Evolutionary conservation across 2,329 filamentous ascomycete genomes (phyloP), one percentile per base, ranked within the genome.

Genomic region (Fusarium heterosporum): DNA sequence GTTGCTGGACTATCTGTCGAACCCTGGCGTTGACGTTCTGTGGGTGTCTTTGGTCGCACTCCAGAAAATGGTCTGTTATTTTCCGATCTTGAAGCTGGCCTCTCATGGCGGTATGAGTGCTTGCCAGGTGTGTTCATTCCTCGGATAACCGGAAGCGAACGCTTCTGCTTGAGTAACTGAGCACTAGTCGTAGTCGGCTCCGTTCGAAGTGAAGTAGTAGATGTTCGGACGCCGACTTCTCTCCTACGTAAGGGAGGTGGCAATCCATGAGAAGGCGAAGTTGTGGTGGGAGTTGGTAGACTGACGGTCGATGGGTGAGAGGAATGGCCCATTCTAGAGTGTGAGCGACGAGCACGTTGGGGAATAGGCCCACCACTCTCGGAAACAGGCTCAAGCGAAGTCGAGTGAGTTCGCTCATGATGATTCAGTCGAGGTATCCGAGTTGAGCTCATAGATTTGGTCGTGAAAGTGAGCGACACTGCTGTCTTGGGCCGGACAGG

Each of bases 391-490:
- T 97, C 95, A n/a, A 98, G 84, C 17, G 90, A 90, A 12, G 78
- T 80, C 10, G 91, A 91, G 69, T 88, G 87, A 7, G 89, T 87
- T 52, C 90, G 85, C 73, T 93, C 90, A 77, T 92, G 89, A 61
- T 83, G 89, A 61, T 84, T 84, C 34, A 94, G 90, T 50, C 93
- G 88, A 36, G 95, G 93, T 61, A 97, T 90, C 56, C 93, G 90
- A 32, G 93, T 96, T 29, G 75, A 80, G 45, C 38, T 71, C 34
- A 69, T 42, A n/a, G 86, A 81, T 73, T 94, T 93, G 78, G 92
- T 96, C 46, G 93, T 96, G 75, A 98, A 98, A 8, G 93, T 97
- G 63, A 98, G 83, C 13, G 94, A 95, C 28, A 96, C 91, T 12
- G 93, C 89, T 17, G 92, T 88, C 75, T 90, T 90, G 19, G 87